Conservation (phyloP, 2,329 filamentous ascomycete genomes). For the Microsporum ferrugineum region DNA sequence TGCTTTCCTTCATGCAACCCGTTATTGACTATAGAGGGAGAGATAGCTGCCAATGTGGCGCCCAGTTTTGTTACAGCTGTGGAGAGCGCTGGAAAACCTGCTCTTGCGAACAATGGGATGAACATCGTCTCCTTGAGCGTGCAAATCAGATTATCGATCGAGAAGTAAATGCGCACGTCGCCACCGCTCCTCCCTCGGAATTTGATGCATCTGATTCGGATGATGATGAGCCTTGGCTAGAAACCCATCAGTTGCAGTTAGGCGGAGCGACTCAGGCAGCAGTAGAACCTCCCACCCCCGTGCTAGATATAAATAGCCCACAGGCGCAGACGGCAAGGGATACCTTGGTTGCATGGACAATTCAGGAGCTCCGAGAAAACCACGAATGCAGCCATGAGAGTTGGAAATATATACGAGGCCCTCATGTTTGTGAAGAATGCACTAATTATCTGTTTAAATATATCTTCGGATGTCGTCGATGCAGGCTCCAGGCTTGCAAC, state of each 20-base stretch:
- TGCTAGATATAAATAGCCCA: neutral
- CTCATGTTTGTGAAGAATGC: slow-evolving; percentile 5
- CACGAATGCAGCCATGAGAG: slow-evolving; percentile 5
- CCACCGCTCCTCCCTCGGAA: neutral
- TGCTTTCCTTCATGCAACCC: no score
- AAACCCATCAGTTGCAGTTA: neutral
- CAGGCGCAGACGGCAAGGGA: neutral
- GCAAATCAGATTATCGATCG: slow-evolving; percentile 3
- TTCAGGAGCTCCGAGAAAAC: slow-evolving; percentile 5
- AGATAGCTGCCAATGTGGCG: neutral
- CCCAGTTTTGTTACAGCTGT: slow-evolving; percentile 3
- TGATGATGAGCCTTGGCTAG: neutral
- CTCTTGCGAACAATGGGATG: neutral
- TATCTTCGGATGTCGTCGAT: slow-evolving; percentile 7
- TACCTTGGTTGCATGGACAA: slow-evolving; percentile 1
- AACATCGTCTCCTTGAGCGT: neutral
- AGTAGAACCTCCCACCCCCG: neutral
- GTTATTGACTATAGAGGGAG: no score
- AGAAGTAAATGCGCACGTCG: neutral
- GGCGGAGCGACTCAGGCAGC: neutral
- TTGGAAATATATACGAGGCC: neutral
- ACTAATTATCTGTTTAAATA: neutral
- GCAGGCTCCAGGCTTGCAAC: slow-evolving; percentile 6
- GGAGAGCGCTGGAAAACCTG: slow-evolving; percentile 3
- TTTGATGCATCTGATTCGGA: neutral